A percentile compares a stretch with the other conserved stretches of the same genome.
Conservation (phyloP, 345 rosid species). For the Heritiera littoralis region DNA sequence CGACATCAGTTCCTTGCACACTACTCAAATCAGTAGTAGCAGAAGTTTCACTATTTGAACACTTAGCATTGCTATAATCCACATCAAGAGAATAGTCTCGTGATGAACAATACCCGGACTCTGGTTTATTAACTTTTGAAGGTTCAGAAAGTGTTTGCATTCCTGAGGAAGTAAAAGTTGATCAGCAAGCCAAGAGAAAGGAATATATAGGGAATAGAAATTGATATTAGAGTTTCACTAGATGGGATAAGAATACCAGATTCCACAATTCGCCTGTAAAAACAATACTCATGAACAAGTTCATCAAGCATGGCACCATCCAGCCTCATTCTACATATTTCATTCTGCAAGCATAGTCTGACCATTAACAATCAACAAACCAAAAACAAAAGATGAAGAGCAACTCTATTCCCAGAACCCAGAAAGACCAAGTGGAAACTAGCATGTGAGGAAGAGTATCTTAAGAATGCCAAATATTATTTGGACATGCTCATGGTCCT, state of each 20-base stretch:
- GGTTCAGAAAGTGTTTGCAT: slow-evolving; percentile 38
- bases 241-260: slow-evolving; percentile 40
- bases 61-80: slow-evolving; percentile 46
- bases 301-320: slow-evolving; percentile 76
- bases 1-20: slow-evolving; percentile 51
- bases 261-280: slow-evolving; percentile 81
- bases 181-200: slow-evolving; percentile 20
- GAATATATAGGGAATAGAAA: slow-evolving; percentile 12
- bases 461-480: neutral
- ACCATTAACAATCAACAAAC: neutral
- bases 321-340: slow-evolving; percentile 82
- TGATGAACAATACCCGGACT: slow-evolving; percentile 46
- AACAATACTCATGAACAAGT: slow-evolving; percentile 85
- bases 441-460: neutral
- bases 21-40: slow-evolving; percentile 45
- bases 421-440: neutral
- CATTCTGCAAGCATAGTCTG: slow-evolving; percentile 60
- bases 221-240: slow-evolving; percentile 38
- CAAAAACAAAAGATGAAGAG: neutral
- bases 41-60: slow-evolving; percentile 58
- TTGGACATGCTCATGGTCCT: neutral
- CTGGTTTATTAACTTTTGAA: slow-evolving; percentile 44
- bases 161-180: slow-evolving; percentile 35
- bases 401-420: neutral
- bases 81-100: slow-evolving; percentile 52